Percentiles rank a stretch among this genome's conserved stretches.
Conservation (phyloP, 2,329 filamentous ascomycete species). For the Xylaria sp. region DNA sequence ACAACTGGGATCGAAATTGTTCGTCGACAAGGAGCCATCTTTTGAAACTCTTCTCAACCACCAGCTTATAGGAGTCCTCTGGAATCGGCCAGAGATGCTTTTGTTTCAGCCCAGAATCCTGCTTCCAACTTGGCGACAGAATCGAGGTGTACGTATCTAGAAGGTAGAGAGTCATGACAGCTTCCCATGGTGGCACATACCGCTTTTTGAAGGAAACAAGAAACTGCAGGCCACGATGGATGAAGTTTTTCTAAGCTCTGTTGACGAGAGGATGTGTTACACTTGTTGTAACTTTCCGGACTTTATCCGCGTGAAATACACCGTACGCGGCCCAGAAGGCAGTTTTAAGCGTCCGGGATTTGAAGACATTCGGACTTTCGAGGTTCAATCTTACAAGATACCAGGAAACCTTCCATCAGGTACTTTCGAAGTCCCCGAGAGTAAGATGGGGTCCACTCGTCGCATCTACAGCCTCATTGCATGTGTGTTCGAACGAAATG, state of each 20-base stretch:
- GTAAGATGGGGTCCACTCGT: no score
- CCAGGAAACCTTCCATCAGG: neutral
- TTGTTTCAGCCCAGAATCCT: neutral
- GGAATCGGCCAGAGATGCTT: neutral
- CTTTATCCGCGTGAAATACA: neutral
- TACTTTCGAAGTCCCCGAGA: no score
- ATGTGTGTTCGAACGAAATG: neutral
- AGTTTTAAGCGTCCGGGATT: neutral
- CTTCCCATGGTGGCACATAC: no score
- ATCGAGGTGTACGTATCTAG: no score
- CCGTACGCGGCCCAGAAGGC: neutral
- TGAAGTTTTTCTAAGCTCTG: no score
- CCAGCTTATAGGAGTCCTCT: neutral
- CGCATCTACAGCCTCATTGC: slow-evolving; percentile 1
- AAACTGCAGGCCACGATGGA: no score
- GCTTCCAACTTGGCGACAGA: no score
- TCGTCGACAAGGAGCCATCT: neutral
- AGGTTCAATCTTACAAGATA: neutral
- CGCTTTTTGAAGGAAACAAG: no score
- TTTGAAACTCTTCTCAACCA: neutral
- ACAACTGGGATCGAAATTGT: neutral
- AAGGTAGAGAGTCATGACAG: no score
- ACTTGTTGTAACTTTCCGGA: neutral
- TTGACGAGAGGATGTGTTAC: neutral
- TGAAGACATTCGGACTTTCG: neutral